Evolutionary conservation across 106 monocot species (phyloP), one percentile per base, ranked within the genome.

Genomic region (Dendrobium huoshanense): DNA sequence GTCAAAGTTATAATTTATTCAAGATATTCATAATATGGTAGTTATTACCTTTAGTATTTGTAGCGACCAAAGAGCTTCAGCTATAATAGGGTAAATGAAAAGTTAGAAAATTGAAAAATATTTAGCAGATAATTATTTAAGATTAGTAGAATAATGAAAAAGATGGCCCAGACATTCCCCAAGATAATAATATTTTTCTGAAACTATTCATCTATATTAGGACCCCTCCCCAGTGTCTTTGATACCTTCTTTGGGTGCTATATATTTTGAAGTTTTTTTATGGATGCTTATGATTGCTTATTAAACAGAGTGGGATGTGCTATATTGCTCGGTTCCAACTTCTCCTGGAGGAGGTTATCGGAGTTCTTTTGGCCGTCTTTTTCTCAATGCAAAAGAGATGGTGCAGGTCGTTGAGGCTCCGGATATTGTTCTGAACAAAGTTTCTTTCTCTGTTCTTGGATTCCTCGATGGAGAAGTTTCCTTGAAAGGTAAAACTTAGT

Each of bases 321-420:
- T 86, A 49, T 99, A 99, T 72, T 99, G 95, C 86, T 99, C 98
- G 29, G 78, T 79, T n/a, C 98, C 98, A 40, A 99, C 95, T 73
- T 99, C 95, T 24, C 98, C 98, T 42, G 98, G 98, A 79, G 98
- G 98, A 43, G 91, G 89, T 9, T 99, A 95, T 79, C 79, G 98
- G 31, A 99, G 94, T 42, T 61, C 89, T 19, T 43, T 95, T 13
- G 98, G 98, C 3, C 95, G 98, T 75, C 88, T 99, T 40, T 29
- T 99, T 43, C 95, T 99, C 70, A 95, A 91, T 67, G 87, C 98
- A 68, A 91, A 99, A 70, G 95, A 99, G 59, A 99, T 99, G 98
- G 77, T 95, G 79, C 98, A 99, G 85, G 83, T 80, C 37, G 88
- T 99, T 22, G 95, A 99, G 79, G 88, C 91, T 29, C 98, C 98